phyloP scores from a whole-genome alignment of 768 basidiomycete genomes.

The Russula brevipes region DNA sequence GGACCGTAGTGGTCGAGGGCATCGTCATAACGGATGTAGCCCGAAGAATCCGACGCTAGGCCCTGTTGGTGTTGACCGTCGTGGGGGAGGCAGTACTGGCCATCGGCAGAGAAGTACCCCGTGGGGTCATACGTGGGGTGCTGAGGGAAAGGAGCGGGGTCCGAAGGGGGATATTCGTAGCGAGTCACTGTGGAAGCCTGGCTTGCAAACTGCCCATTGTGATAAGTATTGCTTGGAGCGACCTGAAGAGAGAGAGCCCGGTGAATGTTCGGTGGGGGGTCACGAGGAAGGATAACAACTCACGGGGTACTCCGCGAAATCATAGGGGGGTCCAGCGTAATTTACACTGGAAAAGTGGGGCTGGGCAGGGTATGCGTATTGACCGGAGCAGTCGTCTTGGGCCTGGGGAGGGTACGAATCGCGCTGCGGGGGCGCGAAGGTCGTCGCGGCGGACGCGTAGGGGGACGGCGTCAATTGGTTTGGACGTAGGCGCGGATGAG shows the following conservation, averaged over 20 bases:
- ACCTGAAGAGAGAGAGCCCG: neutral
- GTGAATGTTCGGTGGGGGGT: slow-evolving; percentile 2
- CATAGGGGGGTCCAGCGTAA: slow-evolving; percentile 14
- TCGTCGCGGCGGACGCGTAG: neutral
- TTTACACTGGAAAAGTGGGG: slow-evolving; percentile 1
- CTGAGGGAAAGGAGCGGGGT: slow-evolving; percentile 7
- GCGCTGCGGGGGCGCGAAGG: neutral
- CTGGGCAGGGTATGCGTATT: slow-evolving; percentile 8
- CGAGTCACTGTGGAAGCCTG: neutral
- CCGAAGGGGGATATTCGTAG: slow-evolving; percentile 10
- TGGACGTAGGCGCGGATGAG: slow-evolving; percentile 1
- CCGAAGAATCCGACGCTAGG: neutral
- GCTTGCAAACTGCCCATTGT: neutral
- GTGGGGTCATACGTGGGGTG: neutral
- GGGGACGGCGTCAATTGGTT: neutral
- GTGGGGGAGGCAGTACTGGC: neutral
- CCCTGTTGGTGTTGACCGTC: slow-evolving; percentile 9
- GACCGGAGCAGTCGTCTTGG: neutral
- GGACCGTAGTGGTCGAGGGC: neutral
- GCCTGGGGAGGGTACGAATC: slow-evolving; percentile 5
- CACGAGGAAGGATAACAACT: neutral
- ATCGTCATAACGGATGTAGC: slow-evolving; percentile 1
- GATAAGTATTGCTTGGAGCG: neutral
- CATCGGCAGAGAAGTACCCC: slow-evolving; percentile 1
- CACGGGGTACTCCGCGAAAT: slow-evolving; percentile 23